Conservation (phyloP, 176 grass and related monocot genomes). For the Elymus sibiricus region DNA sequence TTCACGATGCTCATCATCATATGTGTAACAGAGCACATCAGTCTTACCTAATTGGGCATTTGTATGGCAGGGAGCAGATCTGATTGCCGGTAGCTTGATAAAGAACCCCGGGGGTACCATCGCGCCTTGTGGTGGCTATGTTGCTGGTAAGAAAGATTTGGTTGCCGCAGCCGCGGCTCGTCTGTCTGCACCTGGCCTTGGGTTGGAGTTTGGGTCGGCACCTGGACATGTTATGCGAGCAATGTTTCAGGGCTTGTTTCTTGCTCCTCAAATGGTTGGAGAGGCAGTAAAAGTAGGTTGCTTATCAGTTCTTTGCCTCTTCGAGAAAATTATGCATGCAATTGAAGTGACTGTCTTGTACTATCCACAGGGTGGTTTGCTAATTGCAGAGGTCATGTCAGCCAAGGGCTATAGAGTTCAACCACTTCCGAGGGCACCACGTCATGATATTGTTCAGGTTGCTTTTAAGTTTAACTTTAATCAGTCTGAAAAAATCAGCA, state of each 20-base stretch:
- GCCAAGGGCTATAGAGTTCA: slow-evolving; percentile 79
- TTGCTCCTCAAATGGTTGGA: slow-evolving; percentile 93
- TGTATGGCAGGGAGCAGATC: slow-evolving; percentile 65
- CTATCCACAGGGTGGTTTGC: slow-evolving; percentile 65
- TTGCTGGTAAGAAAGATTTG: slow-evolving; percentile 76
- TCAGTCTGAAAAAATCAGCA: not conserved
- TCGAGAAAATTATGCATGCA: not conserved
- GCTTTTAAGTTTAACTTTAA: not conserved
- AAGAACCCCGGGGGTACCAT: slow-evolving; percentile 95
- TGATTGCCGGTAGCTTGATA: slow-evolving; percentile 94
- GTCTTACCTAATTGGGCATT: slow-evolving; percentile 18
- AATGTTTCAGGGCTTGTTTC: slow-evolving; percentile 89
- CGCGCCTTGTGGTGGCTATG: slow-evolving; percentile 78
- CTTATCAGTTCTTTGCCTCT: not conserved
- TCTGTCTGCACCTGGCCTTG: slow-evolving; percentile 86
- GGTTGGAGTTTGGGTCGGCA: slow-evolving; percentile 80
- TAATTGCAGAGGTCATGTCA: slow-evolving; percentile 88
- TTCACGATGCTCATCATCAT: not conserved
- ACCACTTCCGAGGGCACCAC: slow-evolving; percentile 57
- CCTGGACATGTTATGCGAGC: slow-evolving; percentile 80
- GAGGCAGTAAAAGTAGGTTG: slow-evolving; percentile 77
- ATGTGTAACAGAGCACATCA: not conserved
- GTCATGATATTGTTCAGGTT: slow-evolving; percentile 91
- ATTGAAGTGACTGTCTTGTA: not conserved
- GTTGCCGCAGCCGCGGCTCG: slow-evolving; percentile 74